Conservation (phyloP, 2,329 filamentous ascomycete genomes). For the Scedosporium apiospermum region DNA sequence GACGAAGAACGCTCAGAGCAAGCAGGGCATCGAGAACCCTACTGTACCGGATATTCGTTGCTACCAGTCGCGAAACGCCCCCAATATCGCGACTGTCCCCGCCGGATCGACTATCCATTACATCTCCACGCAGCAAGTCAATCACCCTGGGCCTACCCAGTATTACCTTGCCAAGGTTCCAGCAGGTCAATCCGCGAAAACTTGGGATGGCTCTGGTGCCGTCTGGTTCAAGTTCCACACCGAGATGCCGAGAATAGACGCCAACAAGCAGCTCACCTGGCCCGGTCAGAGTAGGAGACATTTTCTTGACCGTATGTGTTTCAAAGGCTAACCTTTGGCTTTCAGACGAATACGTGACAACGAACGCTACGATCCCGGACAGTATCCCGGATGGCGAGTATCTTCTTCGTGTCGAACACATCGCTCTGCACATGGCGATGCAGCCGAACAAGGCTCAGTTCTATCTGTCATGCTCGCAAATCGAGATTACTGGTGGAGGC, state of each 20-base stretch:
- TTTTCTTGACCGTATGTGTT: neutral
- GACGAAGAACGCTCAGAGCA: slow-evolving; percentile 25
- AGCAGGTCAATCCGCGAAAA: slow-evolving; percentile 18
- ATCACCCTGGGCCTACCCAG: slow-evolving; percentile 28
- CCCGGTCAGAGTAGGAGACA: slow-evolving; percentile 21
- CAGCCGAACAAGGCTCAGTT: slow-evolving; percentile 28
- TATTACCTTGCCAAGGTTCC: slow-evolving; percentile 29
- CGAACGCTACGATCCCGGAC: slow-evolving; percentile 23
- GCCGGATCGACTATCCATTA: slow-evolving; percentile 24
- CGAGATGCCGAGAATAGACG: slow-evolving; percentile 30
- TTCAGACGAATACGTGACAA: slow-evolving; percentile 20
- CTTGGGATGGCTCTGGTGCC: slow-evolving; percentile 25
- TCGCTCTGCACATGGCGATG: slow-evolving; percentile 28
- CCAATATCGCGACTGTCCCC: slow-evolving; percentile 17
- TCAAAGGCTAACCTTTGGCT: neutral
- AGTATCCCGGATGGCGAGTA: slow-evolving; percentile 26
- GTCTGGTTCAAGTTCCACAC: slow-evolving; percentile 25
- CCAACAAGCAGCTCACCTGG: slow-evolving; percentile 35
- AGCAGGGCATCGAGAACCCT: slow-evolving; percentile 22
- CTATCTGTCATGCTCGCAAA: slow-evolving; percentile 19
- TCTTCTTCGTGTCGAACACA: slow-evolving; percentile 24
- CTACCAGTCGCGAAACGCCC: slow-evolving; percentile 22
- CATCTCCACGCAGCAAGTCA: slow-evolving; percentile 18
- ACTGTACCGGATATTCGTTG: slow-evolving; percentile 23
- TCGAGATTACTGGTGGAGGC: slow-evolving; percentile 23